phyloP scores from a whole-genome alignment of 106 monocot genomes.

The Narthecium ossifragum region DNA sequence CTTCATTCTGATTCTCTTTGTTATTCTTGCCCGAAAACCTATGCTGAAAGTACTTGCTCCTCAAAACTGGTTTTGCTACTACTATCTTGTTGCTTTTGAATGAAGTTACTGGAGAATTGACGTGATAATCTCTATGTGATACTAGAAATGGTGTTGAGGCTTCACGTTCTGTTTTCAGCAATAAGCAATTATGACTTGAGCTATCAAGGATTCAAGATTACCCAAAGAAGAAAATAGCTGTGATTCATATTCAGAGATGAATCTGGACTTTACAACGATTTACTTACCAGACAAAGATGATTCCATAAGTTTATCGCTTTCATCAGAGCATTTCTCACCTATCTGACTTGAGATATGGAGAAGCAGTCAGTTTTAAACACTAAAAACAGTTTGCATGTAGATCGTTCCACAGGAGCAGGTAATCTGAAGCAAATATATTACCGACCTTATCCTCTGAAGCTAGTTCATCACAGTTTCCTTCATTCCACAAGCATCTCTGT shows the following conservation, averaged over 20 bases:
- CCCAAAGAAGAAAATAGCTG: too few species aligned
- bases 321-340: constrained; percentile 10
- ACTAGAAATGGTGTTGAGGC: constrained; percentile 17
- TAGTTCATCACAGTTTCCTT: constrained; percentile 8
- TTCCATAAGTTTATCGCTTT: constrained; percentile 6
- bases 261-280: too few species aligned
- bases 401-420: too few species aligned
- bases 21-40: constrained; percentile 19
- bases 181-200: constrained; percentile 6
- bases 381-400: too few species aligned
- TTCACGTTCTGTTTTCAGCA: constrained; percentile 13
- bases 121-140: constrained; percentile 22
- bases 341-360: constrained; percentile 31
- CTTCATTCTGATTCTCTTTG: constrained; percentile 10
- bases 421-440: too few species aligned
- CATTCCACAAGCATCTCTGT: constrained; percentile 8
- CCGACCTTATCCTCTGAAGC: constrained; percentile 21
- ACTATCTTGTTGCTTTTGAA: constrained; percentile 15
- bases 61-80: too few species aligned
- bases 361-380: too few species aligned
- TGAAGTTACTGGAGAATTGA: not conserved
- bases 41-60: constrained; percentile 35
- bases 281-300: constrained; percentile 23
- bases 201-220: not conserved
- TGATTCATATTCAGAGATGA: too few species aligned